Percentiles rank a stretch among this genome's conserved stretches.
Conservation (phyloP, 345 rosid species). For the Salix caprea region DNA sequence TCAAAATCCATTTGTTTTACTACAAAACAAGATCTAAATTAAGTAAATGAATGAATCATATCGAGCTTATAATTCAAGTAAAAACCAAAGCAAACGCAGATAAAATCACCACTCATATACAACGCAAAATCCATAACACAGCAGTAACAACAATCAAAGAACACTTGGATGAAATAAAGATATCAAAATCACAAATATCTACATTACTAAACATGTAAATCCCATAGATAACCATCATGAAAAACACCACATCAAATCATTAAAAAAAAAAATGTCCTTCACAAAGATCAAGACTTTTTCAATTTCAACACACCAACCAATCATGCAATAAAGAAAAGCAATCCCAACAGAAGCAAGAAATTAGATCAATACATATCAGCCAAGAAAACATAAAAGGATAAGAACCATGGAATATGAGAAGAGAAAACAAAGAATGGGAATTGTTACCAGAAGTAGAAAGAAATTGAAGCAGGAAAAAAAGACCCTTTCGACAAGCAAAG, state of each 20-base stretch:
- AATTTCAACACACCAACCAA: not conserved
- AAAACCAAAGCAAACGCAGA: not conserved
- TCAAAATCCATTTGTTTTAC: not conserved
- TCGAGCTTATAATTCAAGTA: not conserved
- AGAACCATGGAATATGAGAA: not conserved
- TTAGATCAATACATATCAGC: not conserved
- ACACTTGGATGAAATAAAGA: not conserved
- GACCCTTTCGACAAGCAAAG: conserved; percentile 19
- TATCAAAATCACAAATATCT: not conserved
- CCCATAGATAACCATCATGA: not conserved
- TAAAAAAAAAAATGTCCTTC: not conserved
- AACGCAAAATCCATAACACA: not conserved
- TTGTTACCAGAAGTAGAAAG: conserved; percentile 6
- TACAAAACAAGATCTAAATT: not conserved
- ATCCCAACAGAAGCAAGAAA: not conserved
- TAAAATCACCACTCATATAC: not conserved
- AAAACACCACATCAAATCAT: not conserved
- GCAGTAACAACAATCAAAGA: not conserved
- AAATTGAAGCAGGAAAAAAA: not conserved
- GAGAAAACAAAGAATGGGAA: not conserved
- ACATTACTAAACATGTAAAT: not conserved
- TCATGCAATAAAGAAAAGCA: not conserved
- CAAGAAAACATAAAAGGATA: not conserved
- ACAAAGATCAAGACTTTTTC: not conserved
- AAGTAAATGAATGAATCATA: not conserved